Conservation (phyloP, 1,139 yeast species). For the Casaregolazyma suthepensis region DNA sequence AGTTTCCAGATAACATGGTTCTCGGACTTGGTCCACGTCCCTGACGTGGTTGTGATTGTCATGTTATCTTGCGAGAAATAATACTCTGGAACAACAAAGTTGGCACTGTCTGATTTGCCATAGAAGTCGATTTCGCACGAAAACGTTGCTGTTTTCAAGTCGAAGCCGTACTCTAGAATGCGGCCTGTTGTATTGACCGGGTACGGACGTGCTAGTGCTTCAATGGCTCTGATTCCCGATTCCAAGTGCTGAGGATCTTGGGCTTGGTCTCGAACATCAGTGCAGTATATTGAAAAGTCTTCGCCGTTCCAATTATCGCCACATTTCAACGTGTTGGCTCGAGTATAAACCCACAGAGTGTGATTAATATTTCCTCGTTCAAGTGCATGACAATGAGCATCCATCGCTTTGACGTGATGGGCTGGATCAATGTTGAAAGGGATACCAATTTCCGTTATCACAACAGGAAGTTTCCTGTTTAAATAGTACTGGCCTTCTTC, state of each 20-base stretch:
- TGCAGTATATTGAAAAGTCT: slow-evolving; percentile 82
- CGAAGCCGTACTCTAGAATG: slow-evolving; percentile 25
- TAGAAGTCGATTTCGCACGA: slow-evolving; percentile 20
- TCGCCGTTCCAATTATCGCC: slow-evolving; percentile 95
- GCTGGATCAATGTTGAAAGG: slow-evolving; percentile 85
- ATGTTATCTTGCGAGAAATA: slow-evolving; percentile 21
- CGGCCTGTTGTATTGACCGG: slow-evolving; percentile 31
- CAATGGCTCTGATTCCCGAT: slow-evolving; percentile 28
- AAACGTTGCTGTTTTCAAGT: slow-evolving; percentile 27
- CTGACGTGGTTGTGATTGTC: slow-evolving; percentile 49
- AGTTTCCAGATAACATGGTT: slow-evolving; percentile 31
- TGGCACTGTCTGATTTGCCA: not conserved
- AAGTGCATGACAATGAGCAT: slow-evolving; percentile 71
- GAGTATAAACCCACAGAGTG: slow-evolving; percentile 81
- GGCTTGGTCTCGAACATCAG: slow-evolving; percentile 44
- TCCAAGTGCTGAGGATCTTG: not conserved
- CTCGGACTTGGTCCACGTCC: slow-evolving; percentile 40
- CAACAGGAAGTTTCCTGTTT: slow-evolving; percentile 37
- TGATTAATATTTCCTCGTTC: slow-evolving; percentile 68
- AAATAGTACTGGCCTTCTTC: slow-evolving; percentile 45
- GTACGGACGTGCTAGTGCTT: slow-evolving; percentile 34
- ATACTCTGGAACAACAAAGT: slow-evolving; percentile 4
- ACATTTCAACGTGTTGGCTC: slow-evolving; percentile 64
- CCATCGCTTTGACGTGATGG: slow-evolving; percentile 69
- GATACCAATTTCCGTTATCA: slow-evolving; percentile 94